These are phyloP conservation scores for Paecilomyces fulvus DNA, from an alignment of 2,329 filamentous ascomycete species.

Conservation along the genomic window DNA sequence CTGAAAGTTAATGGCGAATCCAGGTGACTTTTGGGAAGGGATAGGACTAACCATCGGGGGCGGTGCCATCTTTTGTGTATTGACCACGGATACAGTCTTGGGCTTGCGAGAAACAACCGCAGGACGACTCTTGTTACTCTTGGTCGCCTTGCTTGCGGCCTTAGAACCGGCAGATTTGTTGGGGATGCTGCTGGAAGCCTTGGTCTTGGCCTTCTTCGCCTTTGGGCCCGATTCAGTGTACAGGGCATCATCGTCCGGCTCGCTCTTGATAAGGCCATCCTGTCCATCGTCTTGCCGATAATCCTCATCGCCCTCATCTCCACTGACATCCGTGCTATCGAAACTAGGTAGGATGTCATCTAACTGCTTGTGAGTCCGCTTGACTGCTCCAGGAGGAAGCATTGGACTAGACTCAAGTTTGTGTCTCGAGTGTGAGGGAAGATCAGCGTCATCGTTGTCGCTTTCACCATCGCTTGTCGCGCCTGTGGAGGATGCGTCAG, in stretches of 20 bases:
- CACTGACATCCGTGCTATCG: slow-evolving; percentile 53
- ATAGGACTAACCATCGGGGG: slow-evolving; percentile 31
- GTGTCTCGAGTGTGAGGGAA: slow-evolving; percentile 36
- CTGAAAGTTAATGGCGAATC: slow-evolving; percentile 56
- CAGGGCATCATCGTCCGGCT: slow-evolving; percentile 38
- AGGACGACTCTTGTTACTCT: slow-evolving; percentile 27
- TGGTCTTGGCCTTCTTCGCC: slow-evolving; percentile 46
- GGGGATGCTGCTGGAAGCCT: slow-evolving; percentile 25
- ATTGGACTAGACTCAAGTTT: slow-evolving; percentile 33
- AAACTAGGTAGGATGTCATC: slow-evolving; percentile 49
- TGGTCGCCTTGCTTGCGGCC: slow-evolving; percentile 18
- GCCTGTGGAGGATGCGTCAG: slow-evolving; percentile 73
- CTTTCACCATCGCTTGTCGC: slow-evolving; percentile 68
- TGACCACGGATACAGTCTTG: slow-evolving; percentile 19
- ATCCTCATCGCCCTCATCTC: slow-evolving; percentile 49
- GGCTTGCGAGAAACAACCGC: slow-evolving; percentile 28
- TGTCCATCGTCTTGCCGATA: slow-evolving; percentile 47
- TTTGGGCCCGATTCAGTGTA: slow-evolving; percentile 34
- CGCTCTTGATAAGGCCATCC: slow-evolving; percentile 46
- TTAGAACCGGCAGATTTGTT: slow-evolving; percentile 23
- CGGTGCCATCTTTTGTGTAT: slow-evolving; percentile 27
- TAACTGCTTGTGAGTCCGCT: slow-evolving; percentile 40
- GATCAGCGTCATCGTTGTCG: slow-evolving; percentile 54
- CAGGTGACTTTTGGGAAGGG: slow-evolving; percentile 45
- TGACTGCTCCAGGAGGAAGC: slow-evolving; percentile 37